Evolutionary conservation across 176 grass and related monocot genomes (phyloP).

Genomic region (Zea mays): DNA sequence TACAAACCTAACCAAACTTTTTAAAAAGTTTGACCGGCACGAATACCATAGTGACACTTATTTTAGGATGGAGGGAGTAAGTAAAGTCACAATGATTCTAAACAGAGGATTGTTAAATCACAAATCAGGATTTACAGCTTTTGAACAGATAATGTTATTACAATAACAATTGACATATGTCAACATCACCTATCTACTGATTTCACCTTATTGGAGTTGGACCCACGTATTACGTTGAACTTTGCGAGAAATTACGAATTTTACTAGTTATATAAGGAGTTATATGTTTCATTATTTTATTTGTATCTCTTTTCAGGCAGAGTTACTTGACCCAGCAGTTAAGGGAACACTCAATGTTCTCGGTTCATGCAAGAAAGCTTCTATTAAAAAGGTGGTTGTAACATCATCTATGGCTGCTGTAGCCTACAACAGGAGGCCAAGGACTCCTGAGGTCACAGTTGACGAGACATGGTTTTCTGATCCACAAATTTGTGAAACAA

Average conservation of each 20-base stretch:
- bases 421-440: constrained; percentile 40
- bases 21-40: too few species aligned
- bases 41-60: too few species aligned
- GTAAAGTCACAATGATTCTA: not conserved
- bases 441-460: constrained; percentile 51
- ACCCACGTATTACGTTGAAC: not conserved
- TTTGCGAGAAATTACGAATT: not conserved
- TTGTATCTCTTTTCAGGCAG: constrained; percentile 26
- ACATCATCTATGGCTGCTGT: constrained; percentile 63
- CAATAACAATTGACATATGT: not conserved
- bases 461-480: constrained; percentile 60
- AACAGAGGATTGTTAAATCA: not conserved
- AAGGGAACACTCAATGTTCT: constrained; percentile 63
- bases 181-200: not conserved
- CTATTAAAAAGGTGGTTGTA: constrained; percentile 44
- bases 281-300: constrained; percentile 11
- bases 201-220: constrained; percentile 18
- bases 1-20: too few species aligned
- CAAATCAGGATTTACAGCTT: not conserved
- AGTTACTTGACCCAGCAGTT: constrained; percentile 58
- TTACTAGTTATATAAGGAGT: constrained; percentile 7
- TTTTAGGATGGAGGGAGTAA: too few species aligned
- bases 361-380: constrained; percentile 53
- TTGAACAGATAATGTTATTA: not conserved
- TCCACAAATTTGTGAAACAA: constrained; percentile 27